Percentiles rank a stretch among this genome's conserved stretches.
Evolutionary conservation across 129 eudicot species (phyloP).

Genomic region (Ambrosia trifida): DNA sequence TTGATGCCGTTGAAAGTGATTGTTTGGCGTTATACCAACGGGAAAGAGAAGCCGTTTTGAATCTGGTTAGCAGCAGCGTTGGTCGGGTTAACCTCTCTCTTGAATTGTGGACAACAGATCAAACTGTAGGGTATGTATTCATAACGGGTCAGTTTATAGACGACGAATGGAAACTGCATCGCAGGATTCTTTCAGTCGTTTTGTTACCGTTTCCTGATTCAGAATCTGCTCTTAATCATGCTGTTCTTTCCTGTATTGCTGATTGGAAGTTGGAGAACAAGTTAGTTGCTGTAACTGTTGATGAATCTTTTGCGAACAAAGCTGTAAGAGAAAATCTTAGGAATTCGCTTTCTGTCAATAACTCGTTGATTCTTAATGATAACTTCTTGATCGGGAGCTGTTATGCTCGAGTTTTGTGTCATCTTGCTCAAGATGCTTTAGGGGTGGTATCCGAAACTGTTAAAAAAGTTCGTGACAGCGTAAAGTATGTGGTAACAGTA

Average conservation of each 20-base stretch:
- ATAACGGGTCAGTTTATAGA: slow-evolving; percentile 78
- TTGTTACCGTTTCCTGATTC: slow-evolving; percentile 65
- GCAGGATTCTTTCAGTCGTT: slow-evolving; percentile 57
- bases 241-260: slow-evolving; percentile 53
- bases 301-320: slow-evolving; percentile 56
- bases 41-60: slow-evolving; percentile 48
- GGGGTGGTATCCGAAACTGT: slow-evolving; percentile 37
- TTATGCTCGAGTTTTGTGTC: slow-evolving; percentile 55
- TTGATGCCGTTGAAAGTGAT: slow-evolving; percentile 45
- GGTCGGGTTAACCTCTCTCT: slow-evolving; percentile 71
- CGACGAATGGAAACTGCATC: slow-evolving; percentile 69
- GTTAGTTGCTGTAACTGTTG: slow-evolving; percentile 63
- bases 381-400: slow-evolving; percentile 65
- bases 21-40: slow-evolving; percentile 44
- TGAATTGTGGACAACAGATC: slow-evolving; percentile 68
- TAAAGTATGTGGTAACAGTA: slow-evolving; percentile 56
- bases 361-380: slow-evolving; percentile 49
- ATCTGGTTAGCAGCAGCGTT: slow-evolving; percentile 45
- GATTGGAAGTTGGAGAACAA: slow-evolving; percentile 68
- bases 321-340: slow-evolving; percentile 46
- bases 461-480: slow-evolving; percentile 73
- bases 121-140: slow-evolving; percentile 50
- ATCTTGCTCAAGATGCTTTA: slow-evolving; percentile 63
- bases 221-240: slow-evolving; percentile 58
- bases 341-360: slow-evolving; percentile 44